Base-by-base conservation (phyloP, 2,329 filamentous ascomycete species). In the Neofusicoccum ribis region DNA sequence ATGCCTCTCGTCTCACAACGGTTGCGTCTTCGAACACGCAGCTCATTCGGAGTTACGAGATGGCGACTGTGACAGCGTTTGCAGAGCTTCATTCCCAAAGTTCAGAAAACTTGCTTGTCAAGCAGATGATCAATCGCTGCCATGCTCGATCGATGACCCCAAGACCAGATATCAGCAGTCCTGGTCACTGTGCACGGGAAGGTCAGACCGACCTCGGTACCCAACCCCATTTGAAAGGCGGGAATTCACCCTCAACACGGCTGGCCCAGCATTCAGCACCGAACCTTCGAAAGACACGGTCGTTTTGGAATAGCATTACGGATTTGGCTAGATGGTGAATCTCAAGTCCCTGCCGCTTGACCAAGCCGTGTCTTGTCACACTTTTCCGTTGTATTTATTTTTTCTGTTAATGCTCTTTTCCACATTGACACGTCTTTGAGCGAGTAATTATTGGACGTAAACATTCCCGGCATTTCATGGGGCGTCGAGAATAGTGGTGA, bases 221-320 rank as follows among this genome's bases (percentile, higher is more conserved):
- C 12, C 39, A 27, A 54, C 34, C 61, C 27, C 12, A 8, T 3
- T 3, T 17, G 27, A 50, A 20, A 20, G 12, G 20, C 11, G 47
- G n/a, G 4, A 15, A 23, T 20, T 41, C 49, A 8, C 27, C 36
- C 17, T 46, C 39, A 36, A 15, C 15, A 43, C 36, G 51, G 37
- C 36, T 36, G 17, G 14, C 39, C 15, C 59, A 51, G 3, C 27
- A 50, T 14, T 63, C 61, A n/a, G 37, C 61, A n/a, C 50, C 39
- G 3, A 54, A 12, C n/a, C n/a, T 63, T 44, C 36, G 61, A 12
- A 63, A 63, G 39, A 51, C 34, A 12, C 44, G 61, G 31, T 63
- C 61, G 9, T 46, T 63, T 51, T 63, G 61, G 61, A 44, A 63
- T 51, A 63, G 49, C 47, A 36, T 63, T 27, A 63, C 61, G 2